Conservation (phyloP, 2,329 filamentous ascomycete genomes). For the Claviceps citrina region DNA sequence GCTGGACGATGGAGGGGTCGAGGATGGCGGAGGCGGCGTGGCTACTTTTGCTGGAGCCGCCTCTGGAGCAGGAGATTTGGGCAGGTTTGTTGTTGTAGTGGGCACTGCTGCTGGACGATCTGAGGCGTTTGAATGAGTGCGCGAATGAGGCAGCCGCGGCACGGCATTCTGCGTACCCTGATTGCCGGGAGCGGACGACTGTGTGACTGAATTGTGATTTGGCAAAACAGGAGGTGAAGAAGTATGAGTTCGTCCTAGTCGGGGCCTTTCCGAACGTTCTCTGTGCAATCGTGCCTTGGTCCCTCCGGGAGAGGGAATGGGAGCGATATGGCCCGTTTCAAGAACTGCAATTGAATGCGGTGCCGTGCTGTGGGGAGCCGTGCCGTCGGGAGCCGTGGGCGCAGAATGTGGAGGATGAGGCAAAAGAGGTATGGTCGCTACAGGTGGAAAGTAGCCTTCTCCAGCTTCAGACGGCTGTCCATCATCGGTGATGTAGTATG, state of each 20-base stretch:
- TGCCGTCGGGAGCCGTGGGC: slow-evolving; percentile 20
- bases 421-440: slow-evolving; percentile 31
- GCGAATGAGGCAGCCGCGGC: slow-evolving; percentile 31
- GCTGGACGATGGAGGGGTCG: slow-evolving; percentile 34
- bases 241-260: slow-evolving; percentile 56
- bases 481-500: slow-evolving; percentile 47
- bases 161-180: slow-evolving; percentile 20
- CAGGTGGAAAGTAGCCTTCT: slow-evolving; percentile 70
- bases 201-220: slow-evolving; percentile 17
- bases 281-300: slow-evolving; percentile 39
- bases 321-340: slow-evolving; percentile 62
- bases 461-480: slow-evolving; percentile 50
- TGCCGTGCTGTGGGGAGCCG: slow-evolving; percentile 19
- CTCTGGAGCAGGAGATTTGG: slow-evolving; percentile 39
- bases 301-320: slow-evolving; percentile 69
- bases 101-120: slow-evolving; percentile 30
- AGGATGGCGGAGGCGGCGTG: slow-evolving; percentile 33
- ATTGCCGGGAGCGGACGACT: slow-evolving; percentile 16
- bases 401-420: slow-evolving; percentile 26
- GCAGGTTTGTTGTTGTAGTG: slow-evolving; percentile 34
- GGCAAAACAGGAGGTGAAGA: slow-evolving; percentile 56
- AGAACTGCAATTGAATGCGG: slow-evolving; percentile 64
- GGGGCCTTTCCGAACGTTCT: slow-evolving; percentile 43
- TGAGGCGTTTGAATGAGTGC: slow-evolving; percentile 44
- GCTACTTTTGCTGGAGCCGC: slow-evolving; percentile 28